Percentiles rank a stretch among this genome's conserved stretches.
phyloP scores from a whole-genome alignment of 495 filamentous ascomycete genomes.

The Aspergillus nanangensis region DNA sequence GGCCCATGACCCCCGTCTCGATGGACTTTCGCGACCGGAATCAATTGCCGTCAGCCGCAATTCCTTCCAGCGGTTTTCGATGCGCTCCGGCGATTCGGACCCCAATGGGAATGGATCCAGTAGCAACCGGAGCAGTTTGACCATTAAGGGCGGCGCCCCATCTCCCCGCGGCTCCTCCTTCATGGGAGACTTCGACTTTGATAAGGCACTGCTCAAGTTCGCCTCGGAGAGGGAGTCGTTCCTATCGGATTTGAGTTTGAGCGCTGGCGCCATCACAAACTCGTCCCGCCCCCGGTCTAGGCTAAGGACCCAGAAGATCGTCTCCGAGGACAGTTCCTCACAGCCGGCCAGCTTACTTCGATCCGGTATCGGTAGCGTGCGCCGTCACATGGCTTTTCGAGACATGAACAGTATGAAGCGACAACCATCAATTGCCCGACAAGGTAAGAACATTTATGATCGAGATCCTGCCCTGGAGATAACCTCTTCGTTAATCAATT shows the following conservation, averaged over 20 bases:
- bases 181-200: constrained; percentile 78
- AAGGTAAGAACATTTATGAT: constrained; percentile 51
- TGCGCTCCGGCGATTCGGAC: constrained; percentile 55
- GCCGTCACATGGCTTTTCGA: constrained; percentile 79
- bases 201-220: constrained; percentile 87
- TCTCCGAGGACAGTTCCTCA: constrained; percentile 60
- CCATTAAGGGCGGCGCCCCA: constrained; percentile 60
- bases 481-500: neutral
- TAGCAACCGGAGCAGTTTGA: constrained; percentile 87
- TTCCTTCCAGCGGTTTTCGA: constrained; percentile 64
- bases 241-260: constrained; percentile 86
- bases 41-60: constrained; percentile 59
- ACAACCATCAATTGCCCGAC: constrained; percentile 72
- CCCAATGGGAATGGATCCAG: constrained; percentile 51
- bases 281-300: constrained; percentile 67
- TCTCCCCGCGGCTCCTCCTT: constrained; percentile 32
- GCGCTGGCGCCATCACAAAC: constrained; percentile 72
- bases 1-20: constrained; percentile 33
- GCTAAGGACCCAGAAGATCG: constrained; percentile 75
- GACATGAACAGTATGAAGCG: constrained; percentile 95
- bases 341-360: constrained; percentile 42
- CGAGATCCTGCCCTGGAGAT: neutral
- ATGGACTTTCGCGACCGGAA: constrained; percentile 43
- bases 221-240: constrained; percentile 91
- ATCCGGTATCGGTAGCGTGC: constrained; percentile 68